Conservation (phyloP, 75 land plant species). For the Cunninghamia lanceolata region DNA sequence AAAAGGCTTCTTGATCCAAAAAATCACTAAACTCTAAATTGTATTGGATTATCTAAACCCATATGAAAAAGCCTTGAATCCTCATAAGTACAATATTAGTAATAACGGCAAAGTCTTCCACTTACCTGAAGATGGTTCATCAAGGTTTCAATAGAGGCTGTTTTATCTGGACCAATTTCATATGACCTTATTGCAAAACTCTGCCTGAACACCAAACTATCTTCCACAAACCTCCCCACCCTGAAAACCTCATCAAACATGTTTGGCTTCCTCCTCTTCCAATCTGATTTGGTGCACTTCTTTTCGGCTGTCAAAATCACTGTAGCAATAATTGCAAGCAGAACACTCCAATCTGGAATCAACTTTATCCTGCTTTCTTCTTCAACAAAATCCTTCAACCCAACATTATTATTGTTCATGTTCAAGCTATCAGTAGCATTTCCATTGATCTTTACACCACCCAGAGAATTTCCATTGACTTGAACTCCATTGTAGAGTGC, state of each 20-base stretch:
- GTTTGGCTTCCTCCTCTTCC: background rate
- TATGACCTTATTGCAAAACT: slow-evolving; percentile 72
- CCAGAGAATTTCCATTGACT: slow-evolving; percentile 51
- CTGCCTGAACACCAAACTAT: slow-evolving; percentile 57
- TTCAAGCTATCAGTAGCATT: slow-evolving; percentile 1
- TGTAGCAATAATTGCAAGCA: background rate
- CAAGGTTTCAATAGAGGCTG: slow-evolving; percentile 67
- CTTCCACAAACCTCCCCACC: slow-evolving; percentile 70
- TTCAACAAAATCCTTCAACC: slow-evolving; percentile 7
- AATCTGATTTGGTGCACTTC: background rate
- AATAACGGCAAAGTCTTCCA: background rate
- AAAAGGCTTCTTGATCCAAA: too few relatives aligned
- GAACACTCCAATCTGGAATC: slow-evolving; percentile 48
- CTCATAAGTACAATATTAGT: background rate
- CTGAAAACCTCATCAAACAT: background rate
- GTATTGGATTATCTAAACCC: too few relatives aligned
- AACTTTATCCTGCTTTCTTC: slow-evolving; percentile 53
- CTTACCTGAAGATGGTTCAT: slow-evolving; percentile 75
- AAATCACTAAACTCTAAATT: too few relatives aligned
- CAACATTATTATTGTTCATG: slow-evolving; percentile 1
- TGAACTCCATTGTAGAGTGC: slow-evolving; percentile 19
- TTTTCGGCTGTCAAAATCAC: background rate
- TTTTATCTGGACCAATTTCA: slow-evolving; percentile 69
- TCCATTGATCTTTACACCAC: slow-evolving; percentile 41
- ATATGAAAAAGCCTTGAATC: background rate